These are phyloP conservation scores for Phalaenopsis hybrid DNA, from an alignment of 116 monocot species.

Conservation along the genomic window DNA sequence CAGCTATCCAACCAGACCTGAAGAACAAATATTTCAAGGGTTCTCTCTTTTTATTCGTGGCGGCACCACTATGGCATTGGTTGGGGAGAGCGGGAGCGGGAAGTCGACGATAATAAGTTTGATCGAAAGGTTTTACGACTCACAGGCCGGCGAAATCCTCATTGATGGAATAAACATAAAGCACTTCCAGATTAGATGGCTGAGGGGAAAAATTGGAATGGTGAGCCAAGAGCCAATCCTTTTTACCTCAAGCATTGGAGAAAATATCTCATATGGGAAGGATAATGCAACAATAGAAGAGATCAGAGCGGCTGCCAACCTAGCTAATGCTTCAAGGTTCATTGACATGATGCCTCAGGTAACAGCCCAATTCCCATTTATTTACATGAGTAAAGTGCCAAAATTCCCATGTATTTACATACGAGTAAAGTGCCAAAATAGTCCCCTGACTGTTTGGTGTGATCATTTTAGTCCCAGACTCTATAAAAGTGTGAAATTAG, in stretches of 20 bases:
- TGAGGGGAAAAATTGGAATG: conserved; percentile 11
- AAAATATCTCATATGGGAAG: conserved; percentile 19
- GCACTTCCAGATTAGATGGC: conserved; percentile 15
- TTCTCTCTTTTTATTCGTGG: conserved; percentile 8
- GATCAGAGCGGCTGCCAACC: conserved; percentile 10
- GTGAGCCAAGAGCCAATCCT: conserved; percentile 17
- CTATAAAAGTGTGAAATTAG: too few relatives aligned
- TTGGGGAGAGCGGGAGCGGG: conserved; percentile 22
- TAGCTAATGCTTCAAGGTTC: conserved; percentile 20
- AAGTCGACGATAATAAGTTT: conserved; percentile 24
- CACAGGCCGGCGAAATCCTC: conserved; percentile 29
- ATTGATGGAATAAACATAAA: conserved; percentile 29
- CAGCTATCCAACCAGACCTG: conserved; percentile 10
- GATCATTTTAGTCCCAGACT: too few relatives aligned
- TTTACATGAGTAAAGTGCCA: too few relatives aligned
- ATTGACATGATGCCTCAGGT: conserved; percentile 16
- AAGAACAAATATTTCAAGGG: conserved; percentile 1
- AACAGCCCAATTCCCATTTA: neutral
- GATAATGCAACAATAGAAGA: conserved; percentile 17
- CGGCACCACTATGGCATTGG: conserved; percentile 20
- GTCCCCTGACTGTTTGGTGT: too few relatives aligned
- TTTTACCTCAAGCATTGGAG: conserved; percentile 13
- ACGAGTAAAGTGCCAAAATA: too few relatives aligned
- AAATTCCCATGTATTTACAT: too few relatives aligned
- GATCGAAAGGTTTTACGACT: conserved; percentile 44